Evolutionary conservation across 192 early-diverging fungal species (phyloP), one percentile per base, ranked within the genome.

Genomic region (Backusella luteola): DNA sequence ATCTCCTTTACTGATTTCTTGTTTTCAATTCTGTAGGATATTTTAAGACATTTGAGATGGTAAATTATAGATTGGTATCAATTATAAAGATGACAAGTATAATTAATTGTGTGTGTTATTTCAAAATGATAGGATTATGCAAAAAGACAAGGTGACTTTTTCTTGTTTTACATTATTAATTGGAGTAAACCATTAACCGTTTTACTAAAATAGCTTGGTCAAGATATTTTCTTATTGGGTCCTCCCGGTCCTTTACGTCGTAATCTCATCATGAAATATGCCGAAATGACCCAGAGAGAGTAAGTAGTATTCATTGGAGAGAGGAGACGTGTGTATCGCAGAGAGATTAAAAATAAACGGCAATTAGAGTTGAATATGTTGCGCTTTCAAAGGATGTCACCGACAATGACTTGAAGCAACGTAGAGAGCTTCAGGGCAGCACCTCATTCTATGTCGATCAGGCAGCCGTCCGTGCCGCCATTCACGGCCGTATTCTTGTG

Each of bases 181-280:
- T 49, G 46, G 46, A 49, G 71, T 39, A 70, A 63, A 19, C 3
- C 6, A 21, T 26, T 36, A 41, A 42, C 38, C 38, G 11, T 44
- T 21, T 69, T n/a, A 29, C 39, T 35, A 32, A 29, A 12, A 32
- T 73, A 78, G 77, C 83, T 94, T 12, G 86, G 89, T 5, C 94
- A 95, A 85, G 93, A 95, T 78, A 91, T 94, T 80, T 95, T 95
- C 78, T 84, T 95, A 70, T 87, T 93, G 41, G 93, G 92, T 14
- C 92, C 91, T 32, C 92, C 93, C 14, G 93, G 92, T 21, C 83
- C 86, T 32, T 84, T 93, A 67, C 89, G 90, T 63, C 89, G 92
- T 52, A 80, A 85, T 36, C 69, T 94, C 34, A 88, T 90, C 8
- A 82, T 93, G 78, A 91, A 89, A 78, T 95, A 93, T 84, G 88